Percentiles rank a stretch among this genome's conserved stretches.
Evolutionary conservation across 2,329 filamentous ascomycete genomes (phyloP).

Genomic region (Calonectria leucothoes): DNA sequence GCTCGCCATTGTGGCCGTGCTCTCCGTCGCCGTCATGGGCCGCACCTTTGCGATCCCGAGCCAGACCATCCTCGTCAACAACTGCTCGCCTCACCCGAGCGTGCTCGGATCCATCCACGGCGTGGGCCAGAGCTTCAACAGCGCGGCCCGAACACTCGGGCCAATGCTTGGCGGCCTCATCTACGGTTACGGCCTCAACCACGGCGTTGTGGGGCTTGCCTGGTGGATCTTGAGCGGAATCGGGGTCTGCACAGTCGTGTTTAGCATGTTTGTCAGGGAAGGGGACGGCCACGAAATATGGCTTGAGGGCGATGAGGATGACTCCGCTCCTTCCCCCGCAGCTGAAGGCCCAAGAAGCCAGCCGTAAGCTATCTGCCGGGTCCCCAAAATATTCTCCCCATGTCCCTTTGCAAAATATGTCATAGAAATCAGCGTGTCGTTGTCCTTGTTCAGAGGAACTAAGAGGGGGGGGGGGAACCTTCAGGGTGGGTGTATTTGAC

Average conservation of each 20-base stretch:
- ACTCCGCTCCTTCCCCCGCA: no score
- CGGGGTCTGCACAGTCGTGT: conserved; percentile 59
- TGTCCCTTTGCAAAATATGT: no score
- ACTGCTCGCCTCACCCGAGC: conserved; percentile 60
- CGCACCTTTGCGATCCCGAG: conserved; percentile 70
- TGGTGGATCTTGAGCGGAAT: conserved; percentile 68
- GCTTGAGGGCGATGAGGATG: conserved; percentile 70
- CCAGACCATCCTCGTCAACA: conserved; percentile 60
- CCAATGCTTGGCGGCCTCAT: conserved; percentile 70
- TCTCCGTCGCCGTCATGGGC: conserved; percentile 74
- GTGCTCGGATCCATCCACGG: conserved; percentile 62
- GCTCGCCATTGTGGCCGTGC: conserved; percentile 71
- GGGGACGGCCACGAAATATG: conserved; percentile 74
- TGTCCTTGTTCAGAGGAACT: no score
- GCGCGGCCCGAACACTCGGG: conserved; percentile 68
- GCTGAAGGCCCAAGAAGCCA: neutral
- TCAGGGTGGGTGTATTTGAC: no score
- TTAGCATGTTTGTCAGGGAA: conserved; percentile 68
- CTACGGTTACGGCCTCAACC: conserved; percentile 68
- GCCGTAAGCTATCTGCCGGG: neutral
- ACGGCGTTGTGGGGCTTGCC: conserved; percentile 67
- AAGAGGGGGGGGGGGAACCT: no score
- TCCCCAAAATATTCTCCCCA: no score
- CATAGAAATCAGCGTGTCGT: no score
- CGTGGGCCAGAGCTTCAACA: conserved; percentile 68